These are phyloP conservation scores for Pseudisothecium myosuroides DNA, from an alignment of 225 moss, liverwort and hornwort species.

Conservation along the genomic window DNA sequence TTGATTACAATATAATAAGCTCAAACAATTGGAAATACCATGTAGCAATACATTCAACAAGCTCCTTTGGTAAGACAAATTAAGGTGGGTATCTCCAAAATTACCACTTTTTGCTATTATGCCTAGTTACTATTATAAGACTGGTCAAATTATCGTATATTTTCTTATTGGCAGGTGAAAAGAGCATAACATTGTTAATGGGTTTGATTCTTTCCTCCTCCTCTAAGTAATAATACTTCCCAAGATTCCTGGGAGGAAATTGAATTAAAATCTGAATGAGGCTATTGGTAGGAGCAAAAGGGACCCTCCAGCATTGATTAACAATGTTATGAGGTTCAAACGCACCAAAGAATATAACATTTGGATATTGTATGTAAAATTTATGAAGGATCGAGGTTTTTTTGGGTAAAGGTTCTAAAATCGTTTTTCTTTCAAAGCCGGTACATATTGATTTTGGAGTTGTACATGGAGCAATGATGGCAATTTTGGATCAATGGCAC, in stretches of 20 bases:
- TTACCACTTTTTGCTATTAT: fast-evolving
- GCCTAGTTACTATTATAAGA: background rate
- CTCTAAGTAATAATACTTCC: too few relatives aligned
- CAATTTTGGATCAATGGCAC: fast-evolving
- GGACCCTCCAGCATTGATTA: too few relatives aligned
- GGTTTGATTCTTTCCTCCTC: too few relatives aligned
- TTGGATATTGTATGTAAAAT: background rate
- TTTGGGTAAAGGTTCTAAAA: background rate
- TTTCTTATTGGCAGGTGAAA: background rate
- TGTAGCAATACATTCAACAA: background rate
- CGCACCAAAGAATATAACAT: fast-evolving
- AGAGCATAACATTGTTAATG: too few relatives aligned
- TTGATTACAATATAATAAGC: background rate
- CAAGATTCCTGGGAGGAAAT: too few relatives aligned
- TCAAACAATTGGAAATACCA: background rate
- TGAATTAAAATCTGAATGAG: too few relatives aligned
- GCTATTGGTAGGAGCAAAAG: too few relatives aligned
- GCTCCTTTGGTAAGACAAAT: fast-evolving
- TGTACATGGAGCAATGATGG: background rate
- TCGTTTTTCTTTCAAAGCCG: fast-evolving
- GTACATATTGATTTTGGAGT: background rate
- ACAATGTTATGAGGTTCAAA: too few relatives aligned
- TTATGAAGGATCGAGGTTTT: background rate
- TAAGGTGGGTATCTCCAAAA: background rate
- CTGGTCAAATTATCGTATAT: background rate